Evolutionary conservation across 2,329 filamentous ascomycete genomes (phyloP), one percentile per base, ranked within the genome.

Genomic region (Amauroascus niger): DNA sequence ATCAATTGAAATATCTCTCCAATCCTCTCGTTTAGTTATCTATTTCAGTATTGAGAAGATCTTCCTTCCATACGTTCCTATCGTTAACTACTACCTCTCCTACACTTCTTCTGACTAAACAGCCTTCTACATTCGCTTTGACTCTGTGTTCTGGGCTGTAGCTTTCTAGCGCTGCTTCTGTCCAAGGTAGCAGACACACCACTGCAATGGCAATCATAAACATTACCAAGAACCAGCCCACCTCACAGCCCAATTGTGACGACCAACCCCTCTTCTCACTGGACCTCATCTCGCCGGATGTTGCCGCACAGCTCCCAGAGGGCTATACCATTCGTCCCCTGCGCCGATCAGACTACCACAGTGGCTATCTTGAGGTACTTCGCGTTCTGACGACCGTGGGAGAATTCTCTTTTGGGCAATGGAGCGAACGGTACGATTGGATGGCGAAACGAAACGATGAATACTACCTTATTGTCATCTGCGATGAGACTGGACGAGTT

Each of bases 381-480:
- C 82, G 88, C 44, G 89, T 96, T 35, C 77, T 98, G 63, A 97
- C 93, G 1, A 93, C 87, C 6, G 91, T 97, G 22, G 93, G 93
- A 59, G 88, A 96, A 57, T 84, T 96, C 61, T 79, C 77, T 46
- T 79, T 86, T 67, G 79, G 81, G 56, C 78, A 81, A 57, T 97
- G 91, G 76, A 78, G 82, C 62, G 77, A 85, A 66, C 83, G 88
- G 55, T 97, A 87, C 71, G 81, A 89, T 60, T 90, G 85, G 79
- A 90, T 96, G 76, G 75, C 78, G 43, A 74, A 76, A 49, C 82
- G 85, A 63, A 82, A 82, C 57, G 85, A 84, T 58, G 82, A 83
- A 57, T 96, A 97, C 76, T 95, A 87, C 69, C 77, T 95, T 55
- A 76, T 97, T 30, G 87, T 91, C 57, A 85, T 97, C 51, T 84